phyloP scores from a whole-genome alignment of 805 yeast genomes.

The Kazachstania psychrophila region DNA sequence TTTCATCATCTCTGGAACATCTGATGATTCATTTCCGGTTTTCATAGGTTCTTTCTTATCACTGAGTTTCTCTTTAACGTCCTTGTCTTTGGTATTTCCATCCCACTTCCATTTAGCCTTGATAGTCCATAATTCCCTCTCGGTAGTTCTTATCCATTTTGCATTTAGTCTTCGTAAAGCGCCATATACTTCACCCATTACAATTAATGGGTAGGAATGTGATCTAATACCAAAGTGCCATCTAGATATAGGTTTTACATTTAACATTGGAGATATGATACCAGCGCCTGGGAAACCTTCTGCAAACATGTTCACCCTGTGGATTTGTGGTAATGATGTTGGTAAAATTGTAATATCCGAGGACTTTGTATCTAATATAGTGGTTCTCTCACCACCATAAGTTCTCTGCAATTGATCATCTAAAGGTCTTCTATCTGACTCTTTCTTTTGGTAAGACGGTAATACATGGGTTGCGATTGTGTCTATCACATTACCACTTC shows the following conservation, averaged over 20 bases:
- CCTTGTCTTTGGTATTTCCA: conserved; percentile 27
- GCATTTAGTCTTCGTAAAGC: conserved; percentile 90
- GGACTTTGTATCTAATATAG: conserved; percentile 36
- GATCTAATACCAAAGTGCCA: conserved; percentile 99
- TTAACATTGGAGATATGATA: conserved; percentile 44
- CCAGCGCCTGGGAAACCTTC: conserved; percentile 40
- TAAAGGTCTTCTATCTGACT: no score
- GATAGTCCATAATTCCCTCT: conserved; percentile 93
- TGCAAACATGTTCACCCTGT: conserved; percentile 82
- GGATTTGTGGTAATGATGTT: conserved; percentile 87
- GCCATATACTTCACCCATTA: conserved; percentile 94
- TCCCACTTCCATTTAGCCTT: conserved; percentile 89
- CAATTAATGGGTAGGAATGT: conserved; percentile 91
- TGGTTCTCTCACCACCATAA: background rate
- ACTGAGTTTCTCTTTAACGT: conserved; percentile 3
- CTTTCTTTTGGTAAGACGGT: conserved; percentile 36
- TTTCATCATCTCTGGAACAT: conserved; percentile 71
- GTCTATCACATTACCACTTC: conserved; percentile 41
- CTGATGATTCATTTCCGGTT: background rate
- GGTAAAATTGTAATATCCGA: conserved; percentile 90
- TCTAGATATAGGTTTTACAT: conserved; percentile 82
- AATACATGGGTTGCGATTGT: conserved; percentile 54
- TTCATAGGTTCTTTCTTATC: conserved; percentile 15
- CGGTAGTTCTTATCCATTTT: conserved; percentile 92
- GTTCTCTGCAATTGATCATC: conserved; percentile 23